Percentiles rank a stretch among this genome's conserved stretches.
Conservation (phyloP, 2,329 filamentous ascomycete genomes). For the Calonectria pseudoreteaudii region DNA sequence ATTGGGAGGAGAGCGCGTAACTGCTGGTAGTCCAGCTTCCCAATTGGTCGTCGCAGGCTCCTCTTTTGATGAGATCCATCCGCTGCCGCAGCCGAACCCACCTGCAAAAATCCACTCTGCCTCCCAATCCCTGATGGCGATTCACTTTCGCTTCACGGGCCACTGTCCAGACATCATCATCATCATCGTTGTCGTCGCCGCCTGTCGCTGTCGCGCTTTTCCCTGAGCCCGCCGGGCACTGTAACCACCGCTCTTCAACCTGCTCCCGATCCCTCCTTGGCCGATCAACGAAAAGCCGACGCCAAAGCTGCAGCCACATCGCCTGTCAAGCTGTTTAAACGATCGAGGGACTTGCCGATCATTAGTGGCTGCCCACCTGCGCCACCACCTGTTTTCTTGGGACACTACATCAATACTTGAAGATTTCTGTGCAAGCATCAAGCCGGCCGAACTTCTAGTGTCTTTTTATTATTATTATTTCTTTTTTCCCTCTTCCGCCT, state of each 20-base stretch:
- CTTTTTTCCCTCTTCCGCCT: not conserved
- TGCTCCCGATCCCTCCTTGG: too few species aligned
- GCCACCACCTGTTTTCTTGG: slow-evolving; percentile 11
- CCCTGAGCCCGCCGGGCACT: not conserved
- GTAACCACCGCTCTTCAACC: not conserved
- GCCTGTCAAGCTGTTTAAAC: slow-evolving; percentile 9
- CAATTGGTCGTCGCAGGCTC: not conserved
- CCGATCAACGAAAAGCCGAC: not conserved
- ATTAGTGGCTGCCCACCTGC: slow-evolving; percentile 12
- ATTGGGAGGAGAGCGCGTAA: not conserved
- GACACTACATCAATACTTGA: slow-evolving; percentile 13
- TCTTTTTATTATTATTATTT: too few species aligned
- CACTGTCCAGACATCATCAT: not conserved
- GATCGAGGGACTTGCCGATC: slow-evolving; percentile 22
- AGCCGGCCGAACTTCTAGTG: not conserved
- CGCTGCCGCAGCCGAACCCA: not conserved
- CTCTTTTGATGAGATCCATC: slow-evolving; percentile 22
- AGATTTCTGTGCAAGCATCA: slow-evolving; percentile 2
- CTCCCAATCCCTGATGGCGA: slow-evolving; percentile 10
- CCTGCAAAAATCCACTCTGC: slow-evolving; percentile 4
- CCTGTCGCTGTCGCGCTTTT: not conserved
- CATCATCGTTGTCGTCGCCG: not conserved
- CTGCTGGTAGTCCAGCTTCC: not conserved
- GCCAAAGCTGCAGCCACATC: slow-evolving; percentile 3
- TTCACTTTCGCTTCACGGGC: not conserved